Evolutionary conservation across 805 yeast genomes (phyloP).

Genomic region (Clavispora santaluciae): DNA sequence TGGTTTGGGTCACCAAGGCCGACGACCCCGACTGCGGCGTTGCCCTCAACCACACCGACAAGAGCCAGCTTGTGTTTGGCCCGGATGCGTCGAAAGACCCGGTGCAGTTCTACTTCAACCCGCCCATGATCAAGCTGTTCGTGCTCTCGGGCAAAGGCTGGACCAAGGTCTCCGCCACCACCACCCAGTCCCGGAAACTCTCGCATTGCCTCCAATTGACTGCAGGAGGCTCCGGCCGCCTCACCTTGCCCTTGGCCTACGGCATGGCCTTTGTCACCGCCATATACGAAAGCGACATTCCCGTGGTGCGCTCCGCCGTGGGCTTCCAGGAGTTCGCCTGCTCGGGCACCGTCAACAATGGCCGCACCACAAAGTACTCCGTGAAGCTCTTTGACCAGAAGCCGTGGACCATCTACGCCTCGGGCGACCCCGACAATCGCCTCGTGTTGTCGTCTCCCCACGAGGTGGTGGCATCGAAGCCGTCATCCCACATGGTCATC

Average conservation of each 20-base stretch:
- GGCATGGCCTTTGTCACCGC: constrained; percentile 84
- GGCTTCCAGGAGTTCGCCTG: constrained; percentile 54
- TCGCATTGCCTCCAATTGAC: constrained; percentile 24
- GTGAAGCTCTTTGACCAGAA: constrained; percentile 50
- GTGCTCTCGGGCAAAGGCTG: constrained; percentile 35
- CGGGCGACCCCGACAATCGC: constrained; percentile 29
- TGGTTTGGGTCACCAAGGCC: constrained; percentile 59
- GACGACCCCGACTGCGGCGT: constrained; percentile 50
- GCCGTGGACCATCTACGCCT: constrained; percentile 66
- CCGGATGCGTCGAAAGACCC: constrained; percentile 52
- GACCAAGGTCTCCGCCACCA: constrained; percentile 15
- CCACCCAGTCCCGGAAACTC: constrained; percentile 27
- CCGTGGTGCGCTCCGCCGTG: constrained; percentile 50
- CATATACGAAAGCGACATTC: constrained; percentile 21
- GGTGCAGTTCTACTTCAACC: constrained; percentile 60
- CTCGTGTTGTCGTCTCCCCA: constrained; percentile 28
- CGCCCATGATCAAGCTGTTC: constrained; percentile 61
- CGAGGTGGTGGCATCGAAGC: constrained; percentile 25
- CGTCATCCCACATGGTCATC: constrained; percentile 33
- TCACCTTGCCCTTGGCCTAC: constrained; percentile 62
- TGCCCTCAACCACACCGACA: constrained; percentile 60
- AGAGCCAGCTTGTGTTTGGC: constrained; percentile 62
- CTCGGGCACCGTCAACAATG: constrained; percentile 22
- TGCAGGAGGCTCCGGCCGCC: constrained; percentile 26
- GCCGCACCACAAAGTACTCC: constrained; percentile 46